Evolutionary conservation across 2,329 filamentous ascomycete species (phyloP).

Genomic region (Cyphellophora europaea): DNA sequence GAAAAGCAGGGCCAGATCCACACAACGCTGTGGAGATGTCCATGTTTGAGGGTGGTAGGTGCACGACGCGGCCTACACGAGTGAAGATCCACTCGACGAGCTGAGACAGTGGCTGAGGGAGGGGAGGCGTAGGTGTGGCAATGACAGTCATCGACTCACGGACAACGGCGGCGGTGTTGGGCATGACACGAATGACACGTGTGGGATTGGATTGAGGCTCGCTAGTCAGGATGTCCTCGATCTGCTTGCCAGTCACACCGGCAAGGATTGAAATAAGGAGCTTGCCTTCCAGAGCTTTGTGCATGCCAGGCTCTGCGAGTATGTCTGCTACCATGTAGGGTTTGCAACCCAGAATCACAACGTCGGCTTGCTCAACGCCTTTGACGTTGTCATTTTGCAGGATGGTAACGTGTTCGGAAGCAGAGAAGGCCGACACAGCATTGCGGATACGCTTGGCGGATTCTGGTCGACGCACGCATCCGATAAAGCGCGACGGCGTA

Average conservation of each 20-base stretch:
- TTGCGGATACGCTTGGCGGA: constrained; percentile 60
- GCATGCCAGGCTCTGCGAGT: constrained; percentile 50
- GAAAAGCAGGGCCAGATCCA: constrained; percentile 54
- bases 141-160: constrained; percentile 78
- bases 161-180: constrained; percentile 72
- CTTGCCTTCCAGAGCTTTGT: constrained; percentile 65
- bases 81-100: constrained; percentile 51
- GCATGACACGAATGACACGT: constrained; percentile 69
- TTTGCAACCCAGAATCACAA: constrained; percentile 73
- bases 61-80: constrained; percentile 28
- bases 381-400: constrained; percentile 63
- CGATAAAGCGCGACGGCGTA: constrained; percentile 68
- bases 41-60: constrained; percentile 16
- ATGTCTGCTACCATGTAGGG: constrained; percentile 64
- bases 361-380: constrained; percentile 58
- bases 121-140: constrained; percentile 43
- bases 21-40: constrained; percentile 21
- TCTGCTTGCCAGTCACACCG: constrained; percentile 61
- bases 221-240: constrained; percentile 56
- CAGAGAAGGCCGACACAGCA: constrained; percentile 53
- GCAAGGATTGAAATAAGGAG: constrained; percentile 74
- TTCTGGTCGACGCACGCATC: constrained; percentile 64
- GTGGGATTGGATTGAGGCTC: constrained; percentile 26
- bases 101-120: constrained; percentile 30
- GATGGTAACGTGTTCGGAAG: constrained; percentile 45